Percentiles rank a stretch among this genome's conserved stretches.
Evolutionary conservation across 2,329 filamentous ascomycete genomes (phyloP).

Genomic region (Ophiostoma ips): DNA sequence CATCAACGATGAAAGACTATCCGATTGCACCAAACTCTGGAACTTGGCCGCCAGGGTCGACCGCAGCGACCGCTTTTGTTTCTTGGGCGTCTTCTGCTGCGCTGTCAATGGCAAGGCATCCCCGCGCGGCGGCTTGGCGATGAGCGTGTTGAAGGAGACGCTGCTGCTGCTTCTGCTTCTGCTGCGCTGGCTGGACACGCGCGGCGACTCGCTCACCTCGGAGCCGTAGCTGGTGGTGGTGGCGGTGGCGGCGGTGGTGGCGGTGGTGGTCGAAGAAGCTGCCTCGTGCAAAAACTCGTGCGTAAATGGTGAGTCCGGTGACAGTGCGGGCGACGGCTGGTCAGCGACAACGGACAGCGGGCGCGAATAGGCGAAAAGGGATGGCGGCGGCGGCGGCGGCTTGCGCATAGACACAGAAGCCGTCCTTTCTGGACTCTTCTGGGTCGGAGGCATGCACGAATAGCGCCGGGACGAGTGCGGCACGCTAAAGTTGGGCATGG

Average conservation of each 20-base stretch:
- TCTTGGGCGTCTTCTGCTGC: background rate
- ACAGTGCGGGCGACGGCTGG: conserved; percentile 30
- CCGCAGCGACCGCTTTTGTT: background rate
- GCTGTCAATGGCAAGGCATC: no score
- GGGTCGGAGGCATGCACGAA: conserved; percentile 23
- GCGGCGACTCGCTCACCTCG: no score
- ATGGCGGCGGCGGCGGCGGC: conserved; percentile 24
- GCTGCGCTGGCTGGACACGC: no score
- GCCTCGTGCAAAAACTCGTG: no score
- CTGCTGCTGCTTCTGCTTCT: no score
- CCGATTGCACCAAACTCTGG: background rate
- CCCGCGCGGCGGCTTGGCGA: background rate
- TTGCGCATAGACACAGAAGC: background rate
- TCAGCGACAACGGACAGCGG: conserved; percentile 42
- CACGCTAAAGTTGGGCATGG: conserved; percentile 36
- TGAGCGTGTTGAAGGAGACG: no score
- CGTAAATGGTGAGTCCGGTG: background rate
- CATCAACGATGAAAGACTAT: no score
- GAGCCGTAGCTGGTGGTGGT: background rate
- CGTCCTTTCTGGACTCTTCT: no score
- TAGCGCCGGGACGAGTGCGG: conserved; percentile 32
- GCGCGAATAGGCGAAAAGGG: conserved; percentile 32
- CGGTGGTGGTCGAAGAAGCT: background rate
- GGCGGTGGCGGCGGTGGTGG: conserved; percentile 1
- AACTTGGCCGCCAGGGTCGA: background rate